Percentiles rank a stretch among this genome's conserved stretches.
Conservation (phyloP, 805 yeast genomes). For the Blastobotrys americana region DNA sequence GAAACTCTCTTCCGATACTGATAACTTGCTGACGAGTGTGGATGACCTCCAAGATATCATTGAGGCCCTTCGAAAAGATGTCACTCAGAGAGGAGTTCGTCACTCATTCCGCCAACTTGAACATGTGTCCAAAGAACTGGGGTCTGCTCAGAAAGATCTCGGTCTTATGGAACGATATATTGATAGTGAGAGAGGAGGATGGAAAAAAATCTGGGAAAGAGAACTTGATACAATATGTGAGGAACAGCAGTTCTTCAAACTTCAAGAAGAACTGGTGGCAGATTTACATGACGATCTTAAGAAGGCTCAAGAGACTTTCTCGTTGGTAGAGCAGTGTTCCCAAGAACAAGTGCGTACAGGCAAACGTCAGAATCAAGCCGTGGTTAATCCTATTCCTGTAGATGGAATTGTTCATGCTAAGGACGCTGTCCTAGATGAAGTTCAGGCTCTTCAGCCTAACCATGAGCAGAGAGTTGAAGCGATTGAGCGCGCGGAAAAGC, state of each 20-base stretch:
- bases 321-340: slow-evolving; percentile 71
- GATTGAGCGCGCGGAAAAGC: slow-evolving; percentile 74
- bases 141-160: slow-evolving; percentile 47
- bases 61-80: slow-evolving; percentile 84
- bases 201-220: slow-evolving; percentile 89
- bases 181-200: slow-evolving; percentile 62
- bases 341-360: slow-evolving; percentile 57
- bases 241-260: slow-evolving; percentile 85
- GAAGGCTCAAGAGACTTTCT: slow-evolving; percentile 74
- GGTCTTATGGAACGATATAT: slow-evolving; percentile 54
- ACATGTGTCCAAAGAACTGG: slow-evolving; percentile 57
- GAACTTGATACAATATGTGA: slow-evolving; percentile 86
- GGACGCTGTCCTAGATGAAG: slow-evolving; percentile 76
- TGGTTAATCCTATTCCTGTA: slow-evolving; percentile 26
- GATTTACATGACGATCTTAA: slow-evolving; percentile 76
- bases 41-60: slow-evolving; percentile 90
- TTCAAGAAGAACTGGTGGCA: slow-evolving; percentile 77
- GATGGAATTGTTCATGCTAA: slow-evolving; percentile 25
- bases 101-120: slow-evolving; percentile 69
- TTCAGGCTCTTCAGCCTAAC: slow-evolving; percentile 69
- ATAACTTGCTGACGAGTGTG: slow-evolving; percentile 62
- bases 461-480: slow-evolving; percentile 85
- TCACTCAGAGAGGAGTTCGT: slow-evolving; percentile 81
- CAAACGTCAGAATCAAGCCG: slow-evolving; percentile 33
- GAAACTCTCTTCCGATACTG: slow-evolving; percentile 71